Evolutionary conservation across 306 rosid species (phyloP).

Genomic region (Lotus japonicus): DNA sequence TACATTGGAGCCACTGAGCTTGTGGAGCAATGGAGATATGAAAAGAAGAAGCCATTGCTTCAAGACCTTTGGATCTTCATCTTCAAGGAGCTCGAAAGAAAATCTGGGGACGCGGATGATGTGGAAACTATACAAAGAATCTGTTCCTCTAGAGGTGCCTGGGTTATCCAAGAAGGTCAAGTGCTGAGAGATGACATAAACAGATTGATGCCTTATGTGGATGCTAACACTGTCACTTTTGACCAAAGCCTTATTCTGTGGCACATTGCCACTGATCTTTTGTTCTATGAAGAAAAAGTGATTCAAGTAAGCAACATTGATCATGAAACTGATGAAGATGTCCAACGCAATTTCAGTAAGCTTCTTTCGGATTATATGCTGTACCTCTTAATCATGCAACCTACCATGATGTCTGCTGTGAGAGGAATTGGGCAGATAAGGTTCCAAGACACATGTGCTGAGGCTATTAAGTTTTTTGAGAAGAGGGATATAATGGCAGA

Average conservation of each 20-base stretch:
- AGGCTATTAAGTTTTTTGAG: conserved; percentile 23
- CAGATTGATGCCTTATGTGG: not conserved
- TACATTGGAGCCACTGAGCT: not conserved
- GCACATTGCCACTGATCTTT: conserved; percentile 29
- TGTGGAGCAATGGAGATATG: not conserved
- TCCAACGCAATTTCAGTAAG: not conserved
- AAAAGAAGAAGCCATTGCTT: not conserved
- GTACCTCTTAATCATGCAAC: conserved; percentile 22
- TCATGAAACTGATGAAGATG: no score
- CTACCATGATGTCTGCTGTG: conserved; percentile 15
- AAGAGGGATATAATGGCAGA: not conserved
- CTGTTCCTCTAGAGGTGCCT: conserved; percentile 12
- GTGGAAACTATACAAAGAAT: not conserved
- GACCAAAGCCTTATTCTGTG: conserved; percentile 13
- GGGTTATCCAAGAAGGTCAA: not conserved
- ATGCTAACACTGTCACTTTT: not conserved
- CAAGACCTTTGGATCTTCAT: conserved; percentile 5
- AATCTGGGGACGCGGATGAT: not conserved
- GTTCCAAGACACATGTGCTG: conserved; percentile 20
- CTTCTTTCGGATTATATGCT: conserved; percentile 22
- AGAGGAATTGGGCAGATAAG: conserved; percentile 13
- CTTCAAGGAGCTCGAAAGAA: not conserved
- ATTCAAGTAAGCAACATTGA: no score
- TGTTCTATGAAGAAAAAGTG: not conserved
- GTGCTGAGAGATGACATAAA: accelerated